Evolutionary conservation across 2,329 filamentous ascomycete genomes (phyloP).

Genomic region (Ophiocordyceps robertsii): DNA sequence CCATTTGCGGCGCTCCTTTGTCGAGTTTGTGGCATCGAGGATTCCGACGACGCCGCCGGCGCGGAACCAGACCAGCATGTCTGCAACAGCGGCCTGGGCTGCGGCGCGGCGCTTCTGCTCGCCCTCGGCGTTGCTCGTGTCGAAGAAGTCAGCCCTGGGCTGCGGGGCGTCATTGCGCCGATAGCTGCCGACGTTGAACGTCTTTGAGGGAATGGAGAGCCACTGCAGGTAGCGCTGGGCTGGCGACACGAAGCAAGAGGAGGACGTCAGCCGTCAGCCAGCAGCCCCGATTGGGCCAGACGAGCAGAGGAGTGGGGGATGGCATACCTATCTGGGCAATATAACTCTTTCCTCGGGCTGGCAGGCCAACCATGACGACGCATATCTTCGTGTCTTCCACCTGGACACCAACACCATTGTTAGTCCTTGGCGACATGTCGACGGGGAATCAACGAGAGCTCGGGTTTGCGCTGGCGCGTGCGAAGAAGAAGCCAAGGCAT

Average conservation of each 20-base stretch:
- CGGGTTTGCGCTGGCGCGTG: slow-evolving; percentile 5
- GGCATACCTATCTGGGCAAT: slow-evolving; percentile 86
- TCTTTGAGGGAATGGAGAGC: slow-evolving; percentile 86
- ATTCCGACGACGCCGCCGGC: slow-evolving; percentile 77
- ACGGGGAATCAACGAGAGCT: slow-evolving; percentile 1
- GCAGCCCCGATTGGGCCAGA: too few species aligned
- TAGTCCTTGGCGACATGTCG: slow-evolving; percentile 30
- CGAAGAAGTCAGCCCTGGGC: slow-evolving; percentile 90
- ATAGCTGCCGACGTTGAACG: slow-evolving; percentile 97
- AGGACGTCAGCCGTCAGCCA: not conserved
- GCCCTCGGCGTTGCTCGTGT: slow-evolving; percentile 77
- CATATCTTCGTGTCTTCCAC: slow-evolving; percentile 94
- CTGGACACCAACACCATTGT: slow-evolving; percentile 64
- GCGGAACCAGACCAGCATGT: slow-evolving; percentile 91
- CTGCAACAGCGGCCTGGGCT: slow-evolving; percentile 78
- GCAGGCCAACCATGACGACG: slow-evolving; percentile 96
- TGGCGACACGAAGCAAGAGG: slow-evolving; percentile 19
- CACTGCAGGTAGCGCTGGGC: slow-evolving; percentile 90
- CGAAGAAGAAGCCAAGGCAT: not conserved
- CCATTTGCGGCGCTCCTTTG: slow-evolving; percentile 80
- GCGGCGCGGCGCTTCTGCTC: slow-evolving; percentile 79
- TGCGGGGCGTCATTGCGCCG: slow-evolving; percentile 81
- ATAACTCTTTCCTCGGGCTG: slow-evolving; percentile 89
- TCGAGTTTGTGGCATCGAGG: slow-evolving; percentile 93
- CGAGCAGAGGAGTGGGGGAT: not conserved